Percentiles rank a stretch among this genome's conserved stretches.
phyloP scores from a whole-genome alignment of 106 monocot species.

The Apostasia shenzhenica region DNA sequence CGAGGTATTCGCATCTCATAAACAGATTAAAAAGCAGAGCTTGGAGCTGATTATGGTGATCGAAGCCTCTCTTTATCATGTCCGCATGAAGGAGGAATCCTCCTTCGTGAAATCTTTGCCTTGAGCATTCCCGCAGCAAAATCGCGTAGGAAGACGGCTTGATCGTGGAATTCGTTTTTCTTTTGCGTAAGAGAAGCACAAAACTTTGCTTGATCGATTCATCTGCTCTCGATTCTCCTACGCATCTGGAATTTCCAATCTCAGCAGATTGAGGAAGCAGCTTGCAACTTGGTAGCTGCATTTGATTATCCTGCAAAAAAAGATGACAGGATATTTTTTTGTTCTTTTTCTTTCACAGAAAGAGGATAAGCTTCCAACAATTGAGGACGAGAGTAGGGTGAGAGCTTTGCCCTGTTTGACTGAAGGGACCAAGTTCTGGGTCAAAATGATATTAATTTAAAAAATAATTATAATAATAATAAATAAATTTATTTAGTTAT shows the following conservation, averaged over 20 bases:
- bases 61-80: constrained; percentile 17
- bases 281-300: not conserved
- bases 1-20: constrained; percentile 8
- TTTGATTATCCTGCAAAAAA: not conserved
- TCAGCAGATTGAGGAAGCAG: not conserved
- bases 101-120: constrained; percentile 2
- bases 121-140: constrained; percentile 13
- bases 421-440: no score
- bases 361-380: no score
- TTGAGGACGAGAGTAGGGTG: not conserved
- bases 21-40: constrained; percentile 17
- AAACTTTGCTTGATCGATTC: not conserved
- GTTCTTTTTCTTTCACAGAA: no score
- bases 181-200: not conserved
- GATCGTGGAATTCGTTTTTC: not conserved
- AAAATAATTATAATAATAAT: no score
- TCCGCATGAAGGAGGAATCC: constrained; percentile 20
- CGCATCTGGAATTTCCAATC: not conserved
- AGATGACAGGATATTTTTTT: no score
- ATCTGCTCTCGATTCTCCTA: not conserved
- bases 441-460: no score
- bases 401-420: no score
- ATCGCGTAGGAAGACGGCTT: constrained; percentile 6
- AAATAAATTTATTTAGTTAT: no score
- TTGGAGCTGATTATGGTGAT: not conserved